phyloP scores from a whole-genome alignment of 495 filamentous ascomycete species.

The Penicillium flavigenum region DNA sequence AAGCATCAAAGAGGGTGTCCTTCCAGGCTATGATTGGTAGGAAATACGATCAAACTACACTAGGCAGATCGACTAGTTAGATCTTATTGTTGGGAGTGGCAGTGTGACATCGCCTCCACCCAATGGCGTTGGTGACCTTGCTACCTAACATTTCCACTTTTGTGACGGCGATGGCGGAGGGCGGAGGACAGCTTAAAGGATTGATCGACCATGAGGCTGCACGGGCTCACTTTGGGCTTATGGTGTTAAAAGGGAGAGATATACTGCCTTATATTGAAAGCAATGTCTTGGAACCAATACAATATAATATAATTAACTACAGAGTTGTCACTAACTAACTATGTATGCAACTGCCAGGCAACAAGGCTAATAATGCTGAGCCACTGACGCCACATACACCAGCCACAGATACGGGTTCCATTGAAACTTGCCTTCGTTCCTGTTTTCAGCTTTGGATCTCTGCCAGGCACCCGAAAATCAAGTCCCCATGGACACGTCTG shows the following conservation, averaged over 20 bases:
- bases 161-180: background rate
- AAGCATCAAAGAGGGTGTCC: background rate
- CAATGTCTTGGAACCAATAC: background rate
- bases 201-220: background rate
- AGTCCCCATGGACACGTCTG: conserved; percentile 17
- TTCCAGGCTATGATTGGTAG: no score
- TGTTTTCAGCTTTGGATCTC: background rate
- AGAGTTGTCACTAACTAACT: no score
- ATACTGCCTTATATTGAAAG: no score
- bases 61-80: no score
- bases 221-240: no score
- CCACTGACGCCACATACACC: background rate
- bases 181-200: background rate
- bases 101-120: background rate
- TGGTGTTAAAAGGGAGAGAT: background rate
- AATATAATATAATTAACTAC: background rate
- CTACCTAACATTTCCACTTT: background rate
- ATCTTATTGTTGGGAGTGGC: no score
- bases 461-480: conserved; percentile 1
- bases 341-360: background rate
- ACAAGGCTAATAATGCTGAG: background rate
- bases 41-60: no score
- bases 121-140: background rate
- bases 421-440: background rate
- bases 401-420: background rate